phyloP scores from a whole-genome alignment of 805 yeast genomes.

The Wickerhamomyces tratensis region DNA sequence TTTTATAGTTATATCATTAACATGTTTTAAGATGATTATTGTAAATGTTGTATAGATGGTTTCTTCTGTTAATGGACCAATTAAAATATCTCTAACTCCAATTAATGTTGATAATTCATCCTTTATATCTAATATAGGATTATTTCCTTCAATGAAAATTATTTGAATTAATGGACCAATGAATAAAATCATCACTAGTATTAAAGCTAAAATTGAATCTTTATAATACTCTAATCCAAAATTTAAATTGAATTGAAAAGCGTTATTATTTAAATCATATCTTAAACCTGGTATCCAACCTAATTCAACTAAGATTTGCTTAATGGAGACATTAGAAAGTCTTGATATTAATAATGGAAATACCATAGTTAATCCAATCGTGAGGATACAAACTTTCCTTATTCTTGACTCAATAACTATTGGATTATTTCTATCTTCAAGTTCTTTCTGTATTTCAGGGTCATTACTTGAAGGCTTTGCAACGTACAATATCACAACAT shows the following conservation, averaged over 20 bases:
- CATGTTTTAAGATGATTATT: slow-evolving; percentile 21
- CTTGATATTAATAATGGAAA: slow-evolving; percentile 6
- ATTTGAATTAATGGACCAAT: slow-evolving; percentile 37
- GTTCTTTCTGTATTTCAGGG: slow-evolving; percentile 8
- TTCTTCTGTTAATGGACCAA: slow-evolving; percentile 80
- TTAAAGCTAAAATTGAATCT: slow-evolving; percentile 12
- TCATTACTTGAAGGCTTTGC: slow-evolving; percentile 8
- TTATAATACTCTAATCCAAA: background rate
- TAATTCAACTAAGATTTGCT: slow-evolving; percentile 9
- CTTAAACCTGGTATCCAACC: slow-evolving; percentile 30
- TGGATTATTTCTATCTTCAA: slow-evolving; percentile 30
- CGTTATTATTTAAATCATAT: background rate
- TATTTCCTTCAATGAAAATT: slow-evolving; percentile 15
- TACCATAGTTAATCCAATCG: background rate
- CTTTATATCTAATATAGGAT: slow-evolving; percentile 10
- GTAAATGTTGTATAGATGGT: slow-evolving; percentile 50
- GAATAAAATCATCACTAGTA: slow-evolving; percentile 31
- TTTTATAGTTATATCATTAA: slow-evolving; percentile 6
- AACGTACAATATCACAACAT: slow-evolving; percentile 34
- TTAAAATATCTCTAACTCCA: slow-evolving; percentile 45
- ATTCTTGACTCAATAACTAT: slow-evolving; percentile 32
- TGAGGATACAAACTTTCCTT: slow-evolving; percentile 19
- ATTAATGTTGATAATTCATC: slow-evolving; percentile 20
- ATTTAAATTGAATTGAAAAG: background rate
- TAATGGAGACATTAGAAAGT: slow-evolving; percentile 2